Evolutionary conservation across 2,329 filamentous ascomycete genomes (phyloP), one percentile per base, ranked within the genome.

Genomic region (Cytospora piceae): DNA sequence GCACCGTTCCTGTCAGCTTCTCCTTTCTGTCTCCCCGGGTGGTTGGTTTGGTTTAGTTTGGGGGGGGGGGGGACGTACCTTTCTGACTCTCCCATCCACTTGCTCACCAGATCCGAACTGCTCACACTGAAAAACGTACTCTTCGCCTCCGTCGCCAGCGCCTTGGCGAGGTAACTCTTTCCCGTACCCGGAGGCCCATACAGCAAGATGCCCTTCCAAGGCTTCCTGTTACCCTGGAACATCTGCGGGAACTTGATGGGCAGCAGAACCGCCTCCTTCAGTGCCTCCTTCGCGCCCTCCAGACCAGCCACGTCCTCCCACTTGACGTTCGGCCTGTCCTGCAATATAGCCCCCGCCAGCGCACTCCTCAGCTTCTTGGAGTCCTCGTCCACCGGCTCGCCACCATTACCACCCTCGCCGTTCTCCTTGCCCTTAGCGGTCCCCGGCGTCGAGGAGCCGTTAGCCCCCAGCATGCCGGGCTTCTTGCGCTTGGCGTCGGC

Each of bases 71-170:
- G 24, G 72, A 61, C 66, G 17, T 81, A 96, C 92, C 93, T 88
- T 87, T 99, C 95, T 83, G 92, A 96, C 80, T 99, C 95, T 81
- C 95, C 95, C 95, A 99, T 99, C 95, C 95, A 99, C 77, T 99
- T 99, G 77, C 93, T 97, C 68, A 99, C 95, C 78, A 99, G 78
- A 77, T 99, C 95, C 75, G 93, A 96, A 83, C 92, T 96, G 80
- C 92, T 96, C 71, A 99, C 94, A 74, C 93, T 97, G 85, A 99
- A 99, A 77, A 99, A 99, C 4, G 95, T 98, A 79, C 94, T 97
- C 79, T 99, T 98, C 66, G 95, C 95, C 79, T 99, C 95, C 22
- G 95, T 99, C 61, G 95, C 95, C 59, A 99, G 94, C 2, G 95
- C 95, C 79, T 98, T 99, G 69, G 95, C 95, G 62, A 99, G 82